Evolutionary conservation across 441 rosid genomes (phyloP).

Genomic region (Adansonia grandidieri): DNA sequence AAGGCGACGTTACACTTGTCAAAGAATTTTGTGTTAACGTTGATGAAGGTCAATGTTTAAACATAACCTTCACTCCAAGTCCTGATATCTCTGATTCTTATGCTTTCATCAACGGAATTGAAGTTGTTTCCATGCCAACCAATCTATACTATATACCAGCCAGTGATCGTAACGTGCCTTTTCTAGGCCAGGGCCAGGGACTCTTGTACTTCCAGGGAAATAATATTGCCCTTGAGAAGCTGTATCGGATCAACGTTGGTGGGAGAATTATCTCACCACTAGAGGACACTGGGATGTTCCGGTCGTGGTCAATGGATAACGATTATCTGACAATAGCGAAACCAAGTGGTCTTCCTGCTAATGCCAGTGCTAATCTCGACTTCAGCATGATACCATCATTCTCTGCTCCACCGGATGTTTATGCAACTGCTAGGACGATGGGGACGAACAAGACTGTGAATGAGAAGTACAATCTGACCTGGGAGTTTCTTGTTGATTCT

Average conservation of each 20-base stretch:
- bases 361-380: neutral
- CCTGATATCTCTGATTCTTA: constrained; percentile 27
- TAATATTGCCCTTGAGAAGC: constrained; percentile 29
- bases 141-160: constrained; percentile 26
- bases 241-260: constrained; percentile 45
- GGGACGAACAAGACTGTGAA: neutral
- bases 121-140: constrained; percentile 30
- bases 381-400: constrained; percentile 30
- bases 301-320: constrained; percentile 39
- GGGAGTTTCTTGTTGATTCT: constrained; percentile 43
- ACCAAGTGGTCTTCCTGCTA: neutral
- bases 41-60: constrained; percentile 8
- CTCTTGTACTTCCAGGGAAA: neutral
- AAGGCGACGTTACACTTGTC: neutral
- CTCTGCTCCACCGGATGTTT: constrained; percentile 44
- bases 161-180: neutral
- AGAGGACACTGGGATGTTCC: constrained; percentile 39
- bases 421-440: constrained; percentile 35
- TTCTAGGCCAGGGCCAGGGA: fast-evolving
- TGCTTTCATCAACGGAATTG: constrained; percentile 34
- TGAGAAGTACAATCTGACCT: constrained; percentile 35
- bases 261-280: neutral
- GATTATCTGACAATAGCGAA: neutral
- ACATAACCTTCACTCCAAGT: constrained; percentile 28
- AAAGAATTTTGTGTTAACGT: constrained; percentile 23